Evolutionary conservation across 495 filamentous ascomycete species (phyloP).

Genomic region (Chaetomium fimeti): DNA sequence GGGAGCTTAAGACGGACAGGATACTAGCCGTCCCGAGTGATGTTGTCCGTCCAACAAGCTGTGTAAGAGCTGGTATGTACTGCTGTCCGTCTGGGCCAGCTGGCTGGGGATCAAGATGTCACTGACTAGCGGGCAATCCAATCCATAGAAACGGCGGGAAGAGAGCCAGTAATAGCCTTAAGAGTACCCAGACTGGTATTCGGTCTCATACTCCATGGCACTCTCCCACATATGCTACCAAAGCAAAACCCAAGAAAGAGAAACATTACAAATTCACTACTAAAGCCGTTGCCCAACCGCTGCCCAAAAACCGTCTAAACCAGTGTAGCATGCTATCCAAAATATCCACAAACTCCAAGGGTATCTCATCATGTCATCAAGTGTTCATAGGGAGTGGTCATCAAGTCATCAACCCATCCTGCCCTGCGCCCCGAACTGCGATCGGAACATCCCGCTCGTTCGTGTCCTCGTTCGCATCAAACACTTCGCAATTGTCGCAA

Average conservation of each 20-base stretch:
- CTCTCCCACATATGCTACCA: not conserved
- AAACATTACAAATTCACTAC: not conserved
- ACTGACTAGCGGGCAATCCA: no score
- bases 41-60: no score
- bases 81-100: no score
- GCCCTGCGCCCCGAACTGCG: not conserved
- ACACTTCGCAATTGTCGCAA: not conserved
- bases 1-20: no score
- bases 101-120: no score
- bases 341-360: not conserved
- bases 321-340: slow-evolving; percentile 5
- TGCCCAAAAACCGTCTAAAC: not conserved
- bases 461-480: not conserved
- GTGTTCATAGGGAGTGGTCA: not conserved
- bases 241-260: not conserved
- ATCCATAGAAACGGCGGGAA: no score
- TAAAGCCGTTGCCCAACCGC: no score
- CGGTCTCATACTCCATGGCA: no score
- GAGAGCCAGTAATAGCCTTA: not conserved
- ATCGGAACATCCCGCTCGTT: not conserved
- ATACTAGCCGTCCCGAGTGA: no score
- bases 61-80: no score
- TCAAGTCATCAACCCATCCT: slow-evolving; percentile 11
- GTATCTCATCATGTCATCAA: slow-evolving; percentile 10
- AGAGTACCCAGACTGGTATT: not conserved